Evolutionary conservation across 148 eudicot species (phyloP).

Genomic region (Polygonum maritimum): DNA sequence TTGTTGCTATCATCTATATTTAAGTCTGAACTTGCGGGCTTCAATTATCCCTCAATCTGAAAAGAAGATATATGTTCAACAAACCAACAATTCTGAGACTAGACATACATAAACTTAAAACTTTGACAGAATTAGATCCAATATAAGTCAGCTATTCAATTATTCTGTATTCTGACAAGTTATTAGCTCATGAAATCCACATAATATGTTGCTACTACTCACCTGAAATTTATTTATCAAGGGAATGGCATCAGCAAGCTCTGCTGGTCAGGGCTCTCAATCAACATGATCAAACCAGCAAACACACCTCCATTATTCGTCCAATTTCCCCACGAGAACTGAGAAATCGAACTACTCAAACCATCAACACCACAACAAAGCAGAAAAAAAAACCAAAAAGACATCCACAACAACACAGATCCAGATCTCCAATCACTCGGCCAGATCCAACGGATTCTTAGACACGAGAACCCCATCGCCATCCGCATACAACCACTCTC

Average conservation of each 20-base stretch:
- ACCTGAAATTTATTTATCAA: conserved; percentile 95
- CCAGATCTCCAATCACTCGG: background rate
- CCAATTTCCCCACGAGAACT: background rate
- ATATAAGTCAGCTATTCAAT: background rate
- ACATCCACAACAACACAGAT: background rate
- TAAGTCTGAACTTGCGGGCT: no score
- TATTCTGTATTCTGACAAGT: background rate
- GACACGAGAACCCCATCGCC: conserved; percentile 49
- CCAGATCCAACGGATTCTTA: background rate
- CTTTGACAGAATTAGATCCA: background rate
- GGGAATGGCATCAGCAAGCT: conserved; percentile 94
- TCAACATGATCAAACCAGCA: background rate
- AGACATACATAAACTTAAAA: background rate
- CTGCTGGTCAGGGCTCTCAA: no score
- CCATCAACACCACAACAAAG: background rate
- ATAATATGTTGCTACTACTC: background rate
- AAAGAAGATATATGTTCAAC: background rate
- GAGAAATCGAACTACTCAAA: background rate
- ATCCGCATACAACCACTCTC: conserved; percentile 56
- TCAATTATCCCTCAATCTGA: conserved; percentile 96
- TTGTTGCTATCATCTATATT: no score
- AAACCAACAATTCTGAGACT: background rate
- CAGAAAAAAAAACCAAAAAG: background rate
- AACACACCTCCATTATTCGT: background rate
- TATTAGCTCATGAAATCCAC: no score